A percentile compares a stretch with the other conserved stretches of the same genome.
Evolutionary conservation across 371 early-diverging fungal species (phyloP).

Genomic region (Phascolomyces articulosus): DNA sequence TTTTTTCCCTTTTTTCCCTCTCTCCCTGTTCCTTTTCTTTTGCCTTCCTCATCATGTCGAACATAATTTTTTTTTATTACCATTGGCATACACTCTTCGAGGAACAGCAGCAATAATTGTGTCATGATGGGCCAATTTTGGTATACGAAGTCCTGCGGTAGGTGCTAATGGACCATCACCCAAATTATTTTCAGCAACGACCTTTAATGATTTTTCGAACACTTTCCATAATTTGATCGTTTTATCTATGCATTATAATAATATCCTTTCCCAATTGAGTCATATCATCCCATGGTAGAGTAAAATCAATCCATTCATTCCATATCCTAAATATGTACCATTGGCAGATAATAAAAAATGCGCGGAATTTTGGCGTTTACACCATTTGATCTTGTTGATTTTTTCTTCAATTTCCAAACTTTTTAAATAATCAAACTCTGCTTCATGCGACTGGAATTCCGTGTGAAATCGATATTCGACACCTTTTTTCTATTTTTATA

Average conservation of each 20-base stretch:
- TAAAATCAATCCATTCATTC: no score
- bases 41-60: no score
- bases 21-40: no score
- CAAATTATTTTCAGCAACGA: conserved; percentile 78
- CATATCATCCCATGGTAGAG: no score
- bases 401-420: conserved; percentile 96
- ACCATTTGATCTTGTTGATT: conserved; percentile 94
- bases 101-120: conserved; percentile 86
- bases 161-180: conserved; percentile 48
- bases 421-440: conserved; percentile 96
- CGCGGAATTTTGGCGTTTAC: conserved; percentile 80
- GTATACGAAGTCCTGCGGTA: conserved; percentile 58
- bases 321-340: conserved; percentile 60
- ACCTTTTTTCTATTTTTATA: conserved; percentile 72
- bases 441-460: conserved; percentile 95
- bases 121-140: conserved; percentile 79
- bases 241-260: conserved; percentile 66
- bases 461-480: conserved; percentile 94
- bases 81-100: conserved; percentile 81
- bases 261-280: no score
- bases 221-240: conserved; percentile 96
- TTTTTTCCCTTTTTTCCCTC: no score
- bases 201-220: conserved; percentile 83
- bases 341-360: conserved; percentile 92
- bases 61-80: conserved; percentile 12